Evolutionary conservation across 352 stramenopile species (phyloP), one percentile per base, ranked within the genome.

Genomic region (Pythium apleroticum): DNA sequence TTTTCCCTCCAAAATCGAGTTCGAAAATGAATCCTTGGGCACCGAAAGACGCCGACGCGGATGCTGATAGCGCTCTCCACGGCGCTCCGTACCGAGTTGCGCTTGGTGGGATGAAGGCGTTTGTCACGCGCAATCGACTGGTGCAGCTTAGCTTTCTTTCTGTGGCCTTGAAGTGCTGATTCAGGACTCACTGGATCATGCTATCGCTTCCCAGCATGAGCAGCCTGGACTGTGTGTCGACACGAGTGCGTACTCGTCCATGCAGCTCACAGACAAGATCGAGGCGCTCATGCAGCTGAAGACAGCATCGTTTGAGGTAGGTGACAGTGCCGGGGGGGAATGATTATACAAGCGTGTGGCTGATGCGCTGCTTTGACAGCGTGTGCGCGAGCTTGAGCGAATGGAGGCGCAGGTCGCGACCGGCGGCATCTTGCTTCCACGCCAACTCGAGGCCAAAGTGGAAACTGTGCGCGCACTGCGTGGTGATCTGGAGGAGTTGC

Each of bases 21-120:
- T 14, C 22, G n/a, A 62, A 46, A 15, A 72, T 62, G 63, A 86
- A 86, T 73, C 75, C 73, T 22, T 86, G 73, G 77, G 55, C 28
- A 28, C n/a, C 43, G 31, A 48, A 48, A 28, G 48, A 27, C 41
- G 43, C 50, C 37, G 56, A 48, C 27, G 43, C 55, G 0, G 48
- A 60, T 33, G 63, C 35, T 25, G 49, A 68, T 46, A 49, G 53
- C 31, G 41, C n/a, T 3, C 25, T 19, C 56, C 11, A 57, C 28
- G 30, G 10, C 0, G 62, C 55, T 10, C 50, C 48, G 14, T 66
- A 73, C 27, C 72, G 62, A 19, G 68, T 69, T 3, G 59, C 73
- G 5, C 60, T 86, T 6, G 76, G 79, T 54, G 69, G 73, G 0
- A n/a, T 81, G 49, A 69, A 75, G 53, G 66, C 65, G 1, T 81